phyloP scores from a whole-genome alignment of 1,284 basidiomycete species.

The Ganoderma meredithae region DNA sequence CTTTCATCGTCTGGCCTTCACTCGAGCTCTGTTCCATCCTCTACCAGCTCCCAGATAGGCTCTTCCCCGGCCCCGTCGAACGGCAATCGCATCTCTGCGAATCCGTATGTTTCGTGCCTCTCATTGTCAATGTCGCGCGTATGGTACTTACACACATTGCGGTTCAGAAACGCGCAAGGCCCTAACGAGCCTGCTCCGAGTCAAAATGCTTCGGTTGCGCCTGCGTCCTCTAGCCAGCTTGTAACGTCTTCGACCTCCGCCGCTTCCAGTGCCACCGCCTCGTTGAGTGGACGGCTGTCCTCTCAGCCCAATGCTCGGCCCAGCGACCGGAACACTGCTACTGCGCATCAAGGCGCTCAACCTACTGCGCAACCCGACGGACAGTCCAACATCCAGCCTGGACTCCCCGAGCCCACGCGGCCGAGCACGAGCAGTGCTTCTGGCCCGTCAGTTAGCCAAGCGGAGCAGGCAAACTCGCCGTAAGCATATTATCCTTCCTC shows the following conservation, averaged over 20 bases:
- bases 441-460: constrained; percentile 17
- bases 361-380: constrained; percentile 12
- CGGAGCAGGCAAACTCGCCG: constrained; percentile 21
- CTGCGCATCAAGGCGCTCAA: not conserved
- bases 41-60: not conserved
- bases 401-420: not conserved
- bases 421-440: not conserved
- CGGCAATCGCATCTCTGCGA: constrained; percentile 15
- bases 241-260: not conserved
- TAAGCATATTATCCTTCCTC: constrained; percentile 10
- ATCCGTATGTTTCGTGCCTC: constrained; percentile 16
- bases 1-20: not conserved
- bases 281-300: not conserved
- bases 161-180: not conserved
- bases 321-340: not conserved
- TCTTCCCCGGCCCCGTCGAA: not conserved
- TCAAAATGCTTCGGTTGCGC: not conserved
- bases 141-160: not conserved
- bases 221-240: not conserved
- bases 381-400: constrained; percentile 6
- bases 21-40: not conserved
- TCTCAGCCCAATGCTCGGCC: constrained; percentile 7
- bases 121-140: not conserved
- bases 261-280: constrained; percentile 1
- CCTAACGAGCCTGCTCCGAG: not conserved